Evolutionary conservation across 768 basidiomycete species (phyloP).

Genomic region (Austroboletus eburneus): DNA sequence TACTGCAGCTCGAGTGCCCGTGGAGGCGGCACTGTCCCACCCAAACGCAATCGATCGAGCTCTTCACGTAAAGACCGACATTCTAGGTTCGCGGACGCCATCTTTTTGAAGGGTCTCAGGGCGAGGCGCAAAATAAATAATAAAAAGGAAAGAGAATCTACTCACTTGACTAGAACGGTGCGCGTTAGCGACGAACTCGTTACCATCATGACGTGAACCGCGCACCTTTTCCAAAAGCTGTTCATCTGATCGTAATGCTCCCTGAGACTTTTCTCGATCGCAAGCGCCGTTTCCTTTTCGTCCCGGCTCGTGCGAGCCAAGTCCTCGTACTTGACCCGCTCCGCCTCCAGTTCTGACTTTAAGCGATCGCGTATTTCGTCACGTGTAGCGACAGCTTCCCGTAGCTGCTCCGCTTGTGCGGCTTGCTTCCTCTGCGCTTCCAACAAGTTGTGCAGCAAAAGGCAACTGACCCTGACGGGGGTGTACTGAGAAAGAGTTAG

Average conservation of each 20-base stretch:
- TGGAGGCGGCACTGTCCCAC: conserved; percentile 7
- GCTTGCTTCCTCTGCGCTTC: conserved; percentile 43
- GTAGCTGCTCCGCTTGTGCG: conserved; percentile 31
- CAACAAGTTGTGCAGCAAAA: conserved; percentile 48
- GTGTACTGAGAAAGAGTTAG: conserved; percentile 39
- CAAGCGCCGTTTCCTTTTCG: conserved; percentile 50
- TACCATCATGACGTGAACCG: conserved; percentile 4
- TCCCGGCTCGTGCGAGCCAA: conserved; percentile 38
- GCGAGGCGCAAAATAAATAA: too few species aligned
- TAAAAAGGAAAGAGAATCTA: conserved; percentile 10
- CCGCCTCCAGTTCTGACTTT: conserved; percentile 34
- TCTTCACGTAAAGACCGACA: conserved; percentile 28
- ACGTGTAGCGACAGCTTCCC: conserved; percentile 30
- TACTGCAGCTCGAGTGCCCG: conserved; percentile 22
- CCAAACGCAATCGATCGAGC: conserved; percentile 20
- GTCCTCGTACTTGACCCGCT: conserved; percentile 39
- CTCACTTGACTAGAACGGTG: conserved; percentile 32
- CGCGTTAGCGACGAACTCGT: conserved; percentile 17
- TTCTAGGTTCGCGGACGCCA: conserved; percentile 23
- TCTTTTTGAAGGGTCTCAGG: conserved; percentile 11
- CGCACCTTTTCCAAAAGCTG: conserved; percentile 37
- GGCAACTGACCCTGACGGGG: conserved; percentile 46
- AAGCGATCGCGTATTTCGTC: conserved; percentile 30
- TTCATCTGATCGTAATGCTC: conserved; percentile 48
- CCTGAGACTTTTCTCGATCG: conserved; percentile 50